Evolutionary conservation across 2,329 filamentous ascomycete species (phyloP).

Genomic region (Geosmithia morbida): DNA sequence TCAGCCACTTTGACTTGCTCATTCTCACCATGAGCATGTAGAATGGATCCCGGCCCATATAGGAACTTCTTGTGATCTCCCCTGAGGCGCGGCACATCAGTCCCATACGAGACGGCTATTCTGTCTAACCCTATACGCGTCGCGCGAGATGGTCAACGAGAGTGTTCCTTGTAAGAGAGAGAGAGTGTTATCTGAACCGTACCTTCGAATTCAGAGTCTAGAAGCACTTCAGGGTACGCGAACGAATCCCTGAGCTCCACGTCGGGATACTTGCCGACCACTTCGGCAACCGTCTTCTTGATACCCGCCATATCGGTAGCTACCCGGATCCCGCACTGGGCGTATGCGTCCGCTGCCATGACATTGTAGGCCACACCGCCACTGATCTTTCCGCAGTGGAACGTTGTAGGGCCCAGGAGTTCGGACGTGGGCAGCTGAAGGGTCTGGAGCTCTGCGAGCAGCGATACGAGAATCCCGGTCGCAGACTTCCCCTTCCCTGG

Average conservation of each 20-base stretch:
- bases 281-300: slow-evolving; percentile 2
- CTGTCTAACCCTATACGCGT: slow-evolving; percentile 4
- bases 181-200: too few relatives aligned
- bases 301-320: slow-evolving; percentile 3
- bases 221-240: slow-evolving; percentile 4
- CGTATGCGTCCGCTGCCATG: slow-evolving; percentile 4
- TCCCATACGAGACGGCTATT: slow-evolving; percentile 6
- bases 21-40: slow-evolving; percentile 7
- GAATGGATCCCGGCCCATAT: slow-evolving; percentile 8
- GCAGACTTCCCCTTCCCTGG: slow-evolving; percentile 7
- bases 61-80: slow-evolving; percentile 7
- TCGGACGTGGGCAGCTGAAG: slow-evolving; percentile 5
- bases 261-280: slow-evolving; percentile 3
- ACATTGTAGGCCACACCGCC: slow-evolving; percentile 7
- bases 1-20: slow-evolving; percentile 6
- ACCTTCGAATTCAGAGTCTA: slow-evolving; percentile 5
- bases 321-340: slow-evolving; percentile 4
- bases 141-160: not conserved
- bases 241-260: slow-evolving; percentile 4
- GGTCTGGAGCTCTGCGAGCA: slow-evolving; percentile 6
- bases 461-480: slow-evolving; percentile 3
- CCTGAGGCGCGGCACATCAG: slow-evolving; percentile 6
- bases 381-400: slow-evolving; percentile 5
- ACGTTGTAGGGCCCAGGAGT: slow-evolving; percentile 5
- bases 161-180: too few relatives aligned